These are phyloP conservation scores for Gossypium sturtianum DNA, from an alignment of 345 rosid species.

Conservation along the genomic window DNA sequence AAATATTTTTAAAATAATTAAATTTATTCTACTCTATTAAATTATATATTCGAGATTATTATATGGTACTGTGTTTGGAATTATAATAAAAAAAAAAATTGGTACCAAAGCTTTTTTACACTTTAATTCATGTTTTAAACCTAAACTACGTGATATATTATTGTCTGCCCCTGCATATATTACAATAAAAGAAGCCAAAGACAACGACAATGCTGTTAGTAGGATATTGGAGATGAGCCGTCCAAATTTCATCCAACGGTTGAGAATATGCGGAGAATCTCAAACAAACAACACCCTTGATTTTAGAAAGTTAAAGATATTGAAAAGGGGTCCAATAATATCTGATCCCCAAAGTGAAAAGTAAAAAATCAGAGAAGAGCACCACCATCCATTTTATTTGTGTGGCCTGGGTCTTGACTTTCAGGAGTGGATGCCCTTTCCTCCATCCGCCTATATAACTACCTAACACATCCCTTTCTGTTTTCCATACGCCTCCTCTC, in stretches of 20 bases:
- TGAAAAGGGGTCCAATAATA: background rate
- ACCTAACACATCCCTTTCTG: background rate
- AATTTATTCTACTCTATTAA: too few species aligned
- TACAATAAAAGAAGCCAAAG: too few species aligned
- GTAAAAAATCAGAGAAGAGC: background rate
- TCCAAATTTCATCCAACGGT: background rate
- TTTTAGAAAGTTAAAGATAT: background rate
- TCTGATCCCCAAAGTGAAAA: background rate
- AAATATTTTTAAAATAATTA: too few species aligned
- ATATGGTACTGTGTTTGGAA: too few species aligned
- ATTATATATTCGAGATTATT: too few species aligned
- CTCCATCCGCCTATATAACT: background rate
- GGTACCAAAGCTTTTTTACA: too few species aligned
- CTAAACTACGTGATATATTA: too few species aligned
- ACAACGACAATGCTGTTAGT: background rate
- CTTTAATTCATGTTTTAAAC: too few species aligned
- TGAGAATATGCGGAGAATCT: slow-evolving; percentile 10
- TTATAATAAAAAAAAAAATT: too few species aligned
- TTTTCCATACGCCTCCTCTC: background rate
- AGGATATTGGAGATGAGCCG: background rate
- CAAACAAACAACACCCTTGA: background rate
- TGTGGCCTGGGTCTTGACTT: background rate
- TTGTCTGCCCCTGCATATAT: too few species aligned
- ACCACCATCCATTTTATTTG: background rate
- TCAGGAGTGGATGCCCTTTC: background rate